Conservation (phyloP, 257 asterid genomes). For the Vinca minor region DNA sequence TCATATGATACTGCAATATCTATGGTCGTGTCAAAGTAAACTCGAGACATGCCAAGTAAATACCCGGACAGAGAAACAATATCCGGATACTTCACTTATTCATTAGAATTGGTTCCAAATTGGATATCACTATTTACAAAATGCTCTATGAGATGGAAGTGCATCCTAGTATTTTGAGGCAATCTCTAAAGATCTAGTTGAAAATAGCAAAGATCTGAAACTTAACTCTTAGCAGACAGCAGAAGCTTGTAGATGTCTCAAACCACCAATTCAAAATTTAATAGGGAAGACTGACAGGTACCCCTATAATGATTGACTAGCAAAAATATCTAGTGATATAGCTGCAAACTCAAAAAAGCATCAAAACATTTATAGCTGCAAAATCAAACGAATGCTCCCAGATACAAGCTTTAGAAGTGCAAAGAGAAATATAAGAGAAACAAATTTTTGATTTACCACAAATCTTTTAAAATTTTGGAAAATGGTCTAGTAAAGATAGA, state of each 20-base stretch:
- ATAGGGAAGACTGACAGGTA: background rate
- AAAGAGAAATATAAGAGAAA: no score
- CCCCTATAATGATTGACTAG: no score
- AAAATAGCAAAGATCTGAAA: background rate
- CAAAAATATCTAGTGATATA: background rate
- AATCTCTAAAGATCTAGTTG: background rate
- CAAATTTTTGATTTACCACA: background rate
- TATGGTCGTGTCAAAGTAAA: background rate
- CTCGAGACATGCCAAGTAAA: no score
- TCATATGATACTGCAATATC: background rate
- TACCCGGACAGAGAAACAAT: background rate
- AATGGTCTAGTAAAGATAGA: no score
- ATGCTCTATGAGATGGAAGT: background rate
- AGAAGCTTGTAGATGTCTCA: background rate
- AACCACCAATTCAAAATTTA: background rate
- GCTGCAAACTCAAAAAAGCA: background rate
- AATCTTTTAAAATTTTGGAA: background rate
- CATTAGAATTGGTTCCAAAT: background rate
- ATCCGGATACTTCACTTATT: background rate
- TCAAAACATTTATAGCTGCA: no score
- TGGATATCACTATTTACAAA: background rate
- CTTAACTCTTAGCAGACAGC: background rate
- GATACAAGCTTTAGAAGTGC: no score
- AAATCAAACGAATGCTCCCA: background rate
- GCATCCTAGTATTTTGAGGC: background rate